Evolutionary conservation across 2,329 filamentous ascomycete genomes (phyloP), one percentile per base, ranked within the genome.

Genomic region (Fragosphaeria purpurea): DNA sequence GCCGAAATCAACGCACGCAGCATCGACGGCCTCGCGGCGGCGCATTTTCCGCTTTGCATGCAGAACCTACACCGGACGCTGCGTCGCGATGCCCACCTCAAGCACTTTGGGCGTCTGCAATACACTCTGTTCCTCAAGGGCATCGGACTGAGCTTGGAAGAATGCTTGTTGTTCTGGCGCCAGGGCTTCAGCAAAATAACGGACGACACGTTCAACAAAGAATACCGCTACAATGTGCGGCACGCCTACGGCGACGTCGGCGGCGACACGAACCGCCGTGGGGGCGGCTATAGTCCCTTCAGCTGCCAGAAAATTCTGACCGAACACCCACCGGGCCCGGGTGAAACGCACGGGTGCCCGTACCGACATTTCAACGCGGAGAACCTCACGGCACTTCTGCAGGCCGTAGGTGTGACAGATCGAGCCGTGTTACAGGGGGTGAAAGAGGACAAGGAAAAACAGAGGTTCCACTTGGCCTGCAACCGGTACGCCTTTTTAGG

Each of bases 61-160:
- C 85, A 86, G 53, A 85, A 93, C 63, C 74, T 98, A 31, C 93
- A 98, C 67, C 83, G 80, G 50, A 86, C 85, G 4, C 74, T 98
- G 35, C 85, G 89, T 50, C 86, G 89, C 53, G 91, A 95, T 62
- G 83, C 83, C 10, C 90, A 98, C 63, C 74, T 98, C 56, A 96
- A 96, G 69, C 90, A 98, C 67, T 95, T 77, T 61, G 90, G 89
- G 11, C 86, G 93, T 56, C 74, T 97, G 8, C 93, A 98, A 68
- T 98, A 97, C 72, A 88, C 87, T 0, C 79, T 98, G 4, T 98
- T 98, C 77, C 76, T 98, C 52, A 98, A 98, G 68, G 93, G 93
- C 41, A 88, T 97, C 53, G 93, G 93, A 0, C 73, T 98, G 33
- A 88, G 80, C 56, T 72, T 98, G n/a, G 89, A 96, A 62, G 91